Evolutionary conservation across 2,329 filamentous ascomycete genomes (phyloP), one percentile per base, ranked within the genome.

Genomic region (Chaetomiaceae sp.): DNA sequence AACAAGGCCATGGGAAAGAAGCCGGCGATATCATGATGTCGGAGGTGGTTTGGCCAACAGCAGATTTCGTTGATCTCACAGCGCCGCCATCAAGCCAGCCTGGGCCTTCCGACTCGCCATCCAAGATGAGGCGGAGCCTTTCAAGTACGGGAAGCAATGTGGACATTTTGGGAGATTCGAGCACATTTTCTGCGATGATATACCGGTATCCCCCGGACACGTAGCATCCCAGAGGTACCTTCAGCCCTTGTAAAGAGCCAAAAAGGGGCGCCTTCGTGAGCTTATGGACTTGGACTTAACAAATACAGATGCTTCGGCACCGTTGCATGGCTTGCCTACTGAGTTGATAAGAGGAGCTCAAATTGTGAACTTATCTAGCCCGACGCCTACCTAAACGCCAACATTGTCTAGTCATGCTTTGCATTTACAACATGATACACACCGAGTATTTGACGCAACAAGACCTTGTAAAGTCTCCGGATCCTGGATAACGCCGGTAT

Each of bases 11-110:
- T 5, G 41, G 18, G 14, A 21, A 21, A 2, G 20, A 16, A 11
- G 7, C 3, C 30, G 14, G 20, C 29, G 18, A 8, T 16, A 13
- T n/a, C n/a, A n/a, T 32, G n/a, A 11, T n/a, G 16, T 9, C 33
- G 2, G 29, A 6, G 10, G 14, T 29, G 11, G 9, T 4, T 10
- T 29, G 11, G 10, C 18, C 40, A n/a, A 23, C 20, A 23, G 16
- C 43, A 4, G 48, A 20, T 0, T 25, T 56, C 11, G 30, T 54
- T 1, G 56, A 56, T 27, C 51, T 56, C 25, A 50, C 53, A 10
- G 13, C 7, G 8, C 47, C 49, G 13, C 38, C 48, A 25, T 53
- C 54, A 40, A 54, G 48, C 27, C 56, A 57, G 32, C 25, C 38
- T 2, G 46, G 43, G 37, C 40, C 30, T 16, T 32, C 45, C 7